Base-by-base conservation (phyloP, 805 yeast genomes). In the Wickerhamomyces kurtzmanii region DNA sequence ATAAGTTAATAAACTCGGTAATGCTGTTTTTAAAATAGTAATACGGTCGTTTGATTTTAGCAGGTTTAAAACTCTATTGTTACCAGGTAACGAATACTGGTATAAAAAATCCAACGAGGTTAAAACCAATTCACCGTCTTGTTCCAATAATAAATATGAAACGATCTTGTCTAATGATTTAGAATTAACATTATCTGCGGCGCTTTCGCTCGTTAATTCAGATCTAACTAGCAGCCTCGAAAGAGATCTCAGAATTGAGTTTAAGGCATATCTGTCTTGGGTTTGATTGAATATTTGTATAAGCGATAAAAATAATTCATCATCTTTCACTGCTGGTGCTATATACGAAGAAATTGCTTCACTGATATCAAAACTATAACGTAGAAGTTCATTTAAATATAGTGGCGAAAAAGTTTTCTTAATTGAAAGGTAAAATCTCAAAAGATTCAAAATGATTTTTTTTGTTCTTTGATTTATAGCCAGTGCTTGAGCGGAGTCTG, bases 261-360 rank as follows among this genome's bases (percentile, higher is more conserved):
- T 68, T 19, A 84, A 55, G 31, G 77, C 56, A 16, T 78, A 66
- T 37, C 94, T 69, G 49, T 91, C 97, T 22, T 65, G 63, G 5
- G 74, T 60, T 16, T 52, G 43, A 19, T 53, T 51, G 30, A 85
- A 60, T 15, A 75, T 59, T 5, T 56, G 47, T 15, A 75, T 57
- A 28, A 85, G 57, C 2, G 66, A 59, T 30, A 65, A 48, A 51
- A 86, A 75, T 37, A 86, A 50, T 11, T 71, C 71, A 45, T 86
- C 91, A 39, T 78, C 75, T 28, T 72, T 65, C 15, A 72, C 64
- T 16, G 78, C 80, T 17, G 91, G 87, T 4, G 86, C 73, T 39
- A 81, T 65, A 51, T 83, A 84, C 23, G 95, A 79, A 4, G 89
- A 73, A 18, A 86, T 69, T 3, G 87, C 76, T 49, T 91, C 97